Base-by-base conservation (phyloP, 2,329 filamentous ascomycete genomes). In the Cercospora zeae-maydis region DNA sequence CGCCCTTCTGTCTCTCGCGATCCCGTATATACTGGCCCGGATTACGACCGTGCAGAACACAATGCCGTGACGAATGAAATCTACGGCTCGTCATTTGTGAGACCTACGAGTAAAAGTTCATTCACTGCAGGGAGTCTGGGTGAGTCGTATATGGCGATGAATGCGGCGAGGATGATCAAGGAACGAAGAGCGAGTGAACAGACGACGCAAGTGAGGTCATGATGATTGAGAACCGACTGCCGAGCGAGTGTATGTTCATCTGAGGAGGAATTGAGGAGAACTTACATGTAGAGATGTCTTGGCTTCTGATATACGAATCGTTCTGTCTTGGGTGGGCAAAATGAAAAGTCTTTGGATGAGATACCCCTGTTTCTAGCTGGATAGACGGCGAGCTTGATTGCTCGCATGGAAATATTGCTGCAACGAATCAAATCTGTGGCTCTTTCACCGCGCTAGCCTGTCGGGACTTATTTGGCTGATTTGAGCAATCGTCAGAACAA, bases 61-160 rank as follows among this genome's bases (percentile, higher is more conserved):
- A 66, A 67, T 30, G 68, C 69, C 6, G 69, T 71, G 3, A 63
- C 66, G 37, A 67, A 70, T 10, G 70, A 69, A 3, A 66, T 72
- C 2, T 73, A 72, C 27, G 71, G 71, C 1, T 63, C 27, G 66
- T 67, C 56, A 2, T 37, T 53, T 4, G 64, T 42, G 10, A 36
- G 67, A 24, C 65, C 67, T 24, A 49, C 64, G n/a, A 67, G 56
- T 39, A 71, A 69, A 45, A 66, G 64, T 16, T 67, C 66, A 3
- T 73, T 73, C 51, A 70, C 66, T 19, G 68, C 59, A 21, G 73
- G 75, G n/a, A 70, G 66, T 42, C 53, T 76, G 21, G 75, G 75
- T 9, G 75, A 75, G 68, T 69, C 65, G 5, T 76, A 70, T 53
- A 76, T 76, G 75, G 71, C 70, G 9, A 61, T 67, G 21, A 72